Conservation (phyloP, 2,329 filamentous ascomycete species). For the Cordyceps cicadae region DNA sequence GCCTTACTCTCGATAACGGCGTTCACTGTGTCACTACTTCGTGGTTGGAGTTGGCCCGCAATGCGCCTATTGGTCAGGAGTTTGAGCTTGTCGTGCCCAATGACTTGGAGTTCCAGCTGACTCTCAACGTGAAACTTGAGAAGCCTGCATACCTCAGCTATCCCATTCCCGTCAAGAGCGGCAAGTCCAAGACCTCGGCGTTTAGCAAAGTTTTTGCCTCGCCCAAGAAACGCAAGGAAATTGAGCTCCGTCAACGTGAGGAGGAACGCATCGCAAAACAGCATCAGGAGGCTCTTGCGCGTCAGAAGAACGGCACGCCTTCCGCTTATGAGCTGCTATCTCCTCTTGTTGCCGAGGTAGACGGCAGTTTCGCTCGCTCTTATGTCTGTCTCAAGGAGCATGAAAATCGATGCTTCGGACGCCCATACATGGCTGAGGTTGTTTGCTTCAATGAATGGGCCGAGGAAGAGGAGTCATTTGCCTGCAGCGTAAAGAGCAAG, state of each 20-base stretch:
- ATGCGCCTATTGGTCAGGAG: constrained; percentile 92
- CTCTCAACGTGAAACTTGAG: constrained; percentile 88
- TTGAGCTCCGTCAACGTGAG: constrained; percentile 75
- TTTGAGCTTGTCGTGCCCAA: constrained; percentile 96
- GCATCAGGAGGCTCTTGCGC: constrained; percentile 55
- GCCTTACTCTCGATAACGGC: constrained; percentile 94
- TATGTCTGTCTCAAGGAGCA: constrained; percentile 94
- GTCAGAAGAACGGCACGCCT: constrained; percentile 54
- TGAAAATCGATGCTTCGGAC: constrained; percentile 78
- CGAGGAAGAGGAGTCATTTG: constrained; percentile 67
- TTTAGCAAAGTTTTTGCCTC: constrained; percentile 91
- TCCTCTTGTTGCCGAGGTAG: constrained; percentile 68
- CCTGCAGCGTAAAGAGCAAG: constrained; percentile 92
- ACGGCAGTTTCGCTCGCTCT: constrained; percentile 88
- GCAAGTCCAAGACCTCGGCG: constrained; percentile 70
- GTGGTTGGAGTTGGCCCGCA: constrained; percentile 86
- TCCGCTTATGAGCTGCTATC: constrained; percentile 82
- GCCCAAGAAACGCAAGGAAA: constrained; percentile 92
- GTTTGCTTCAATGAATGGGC: constrained; percentile 99
- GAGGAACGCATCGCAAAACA: constrained; percentile 63
- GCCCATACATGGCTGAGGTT: constrained; percentile 79
- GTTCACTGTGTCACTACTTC: constrained; percentile 95
- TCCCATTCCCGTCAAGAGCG: constrained; percentile 50
- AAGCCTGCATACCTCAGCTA: constrained; percentile 58
- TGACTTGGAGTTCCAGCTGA: constrained; percentile 97